These are phyloP conservation scores for Alternaria infectoria DNA, from an alignment of 2,329 filamentous ascomycete species.

Conservation along the genomic window DNA sequence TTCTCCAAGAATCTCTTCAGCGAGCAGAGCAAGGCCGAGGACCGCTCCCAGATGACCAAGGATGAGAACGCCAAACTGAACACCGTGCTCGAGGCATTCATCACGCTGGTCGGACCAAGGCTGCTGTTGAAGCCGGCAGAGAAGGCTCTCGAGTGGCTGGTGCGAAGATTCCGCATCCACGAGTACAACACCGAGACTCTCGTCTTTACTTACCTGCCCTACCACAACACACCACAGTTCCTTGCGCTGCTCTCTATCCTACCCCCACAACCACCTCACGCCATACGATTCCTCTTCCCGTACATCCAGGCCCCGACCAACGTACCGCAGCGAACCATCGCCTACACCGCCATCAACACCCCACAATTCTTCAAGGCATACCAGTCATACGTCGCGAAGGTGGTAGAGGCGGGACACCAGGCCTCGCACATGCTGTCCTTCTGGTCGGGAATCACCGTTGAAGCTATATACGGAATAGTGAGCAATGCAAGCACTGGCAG, in stretches of 20 bases:
- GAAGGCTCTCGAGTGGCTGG: constrained; percentile 92
- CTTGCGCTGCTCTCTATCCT: constrained; percentile 86
- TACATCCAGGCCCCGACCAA: constrained; percentile 80
- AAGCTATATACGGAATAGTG: constrained; percentile 82
- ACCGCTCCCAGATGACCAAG: constrained; percentile 82
- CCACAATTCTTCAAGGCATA: constrained; percentile 75
- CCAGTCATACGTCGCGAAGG: constrained; percentile 78
- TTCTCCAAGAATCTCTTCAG: constrained; percentile 87
- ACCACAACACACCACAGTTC: constrained; percentile 86
- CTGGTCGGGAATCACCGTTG: constrained; percentile 87
- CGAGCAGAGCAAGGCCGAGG: constrained; percentile 88
- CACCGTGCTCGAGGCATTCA: constrained; percentile 77
- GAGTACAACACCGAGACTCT: constrained; percentile 84
- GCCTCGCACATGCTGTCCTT: constrained; percentile 83
- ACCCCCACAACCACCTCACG: constrained; percentile 72
- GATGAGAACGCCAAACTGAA: constrained; percentile 84
- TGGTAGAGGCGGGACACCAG: constrained; percentile 73
- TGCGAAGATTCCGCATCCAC: constrained; percentile 88
- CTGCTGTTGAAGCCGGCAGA: constrained; percentile 85
- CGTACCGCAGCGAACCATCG: constrained; percentile 80
- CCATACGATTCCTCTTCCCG: constrained; percentile 84
- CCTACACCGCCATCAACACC: constrained; percentile 83
- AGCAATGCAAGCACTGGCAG: constrained; percentile 79
- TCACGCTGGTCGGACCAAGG: constrained; percentile 77
- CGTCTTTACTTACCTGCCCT: constrained; percentile 87